Conservation (phyloP, 2,329 filamentous ascomycete genomes). For the Neopestalotiopsis sp. region DNA sequence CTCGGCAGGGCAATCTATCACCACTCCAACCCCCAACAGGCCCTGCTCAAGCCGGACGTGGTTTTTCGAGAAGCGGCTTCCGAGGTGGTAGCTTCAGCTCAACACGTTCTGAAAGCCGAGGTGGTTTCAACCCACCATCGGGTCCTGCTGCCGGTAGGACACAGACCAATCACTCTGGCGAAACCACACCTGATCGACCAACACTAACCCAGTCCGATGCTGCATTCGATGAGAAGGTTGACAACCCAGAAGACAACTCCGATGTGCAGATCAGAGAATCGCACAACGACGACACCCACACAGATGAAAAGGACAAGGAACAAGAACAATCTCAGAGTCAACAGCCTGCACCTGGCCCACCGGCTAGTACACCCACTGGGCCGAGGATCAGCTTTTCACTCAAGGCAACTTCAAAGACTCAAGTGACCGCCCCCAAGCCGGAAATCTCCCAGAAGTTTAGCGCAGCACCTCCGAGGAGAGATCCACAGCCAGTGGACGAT, state of each 20-base stretch:
- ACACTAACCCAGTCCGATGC: constrained; percentile 33
- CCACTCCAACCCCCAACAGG: constrained; percentile 64
- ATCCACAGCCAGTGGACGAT: constrained; percentile 46
- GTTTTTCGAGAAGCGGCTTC: constrained; percentile 58
- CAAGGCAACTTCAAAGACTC: constrained; percentile 72
- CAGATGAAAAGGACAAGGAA: constrained; percentile 54
- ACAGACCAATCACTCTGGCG: constrained; percentile 34
- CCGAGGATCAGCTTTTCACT: constrained; percentile 94
- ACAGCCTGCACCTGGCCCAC: constrained; percentile 59
- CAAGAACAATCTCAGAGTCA: constrained; percentile 62
- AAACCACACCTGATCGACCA: constrained; percentile 38
- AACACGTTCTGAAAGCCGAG: constrained; percentile 58
- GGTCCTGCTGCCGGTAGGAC: constrained; percentile 27
- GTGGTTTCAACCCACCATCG: constrained; percentile 36
- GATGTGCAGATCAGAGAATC: background rate
- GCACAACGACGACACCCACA: constrained; percentile 59
- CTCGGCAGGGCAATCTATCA: constrained; percentile 61
- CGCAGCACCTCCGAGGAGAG: constrained; percentile 59
- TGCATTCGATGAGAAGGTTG: constrained; percentile 25
- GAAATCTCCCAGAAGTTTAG: constrained; percentile 75
- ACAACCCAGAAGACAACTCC: background rate
- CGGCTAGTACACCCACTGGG: constrained; percentile 43
- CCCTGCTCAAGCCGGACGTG: constrained; percentile 58
- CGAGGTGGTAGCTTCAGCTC: constrained; percentile 62
- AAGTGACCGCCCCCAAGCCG: constrained; percentile 63